Percentiles rank a stretch among this genome's conserved stretches.
phyloP scores from a whole-genome alignment of 164 flowering plant species.

The Annona squamosa region DNA sequence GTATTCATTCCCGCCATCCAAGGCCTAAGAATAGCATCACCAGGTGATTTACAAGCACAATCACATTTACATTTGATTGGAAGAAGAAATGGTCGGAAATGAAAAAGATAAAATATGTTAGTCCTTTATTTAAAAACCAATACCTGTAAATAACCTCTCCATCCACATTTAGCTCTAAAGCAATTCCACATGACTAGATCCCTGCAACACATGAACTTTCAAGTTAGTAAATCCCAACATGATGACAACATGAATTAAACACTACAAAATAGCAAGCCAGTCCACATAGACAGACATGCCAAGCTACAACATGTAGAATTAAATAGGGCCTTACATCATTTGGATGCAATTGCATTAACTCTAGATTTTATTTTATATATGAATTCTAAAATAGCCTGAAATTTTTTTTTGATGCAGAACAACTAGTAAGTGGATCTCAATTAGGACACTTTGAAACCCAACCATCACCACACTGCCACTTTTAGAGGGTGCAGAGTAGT shows the following conservation, averaged over 20 bases:
- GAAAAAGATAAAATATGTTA: background rate
- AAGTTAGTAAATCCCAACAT: background rate
- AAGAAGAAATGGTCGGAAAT: background rate
- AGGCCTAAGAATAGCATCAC: conserved; percentile 33
- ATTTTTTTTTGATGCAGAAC: background rate
- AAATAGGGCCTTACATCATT: background rate
- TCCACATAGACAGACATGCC: background rate
- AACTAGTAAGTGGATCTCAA: background rate
- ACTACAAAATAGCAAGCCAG: background rate
- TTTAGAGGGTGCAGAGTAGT: background rate
- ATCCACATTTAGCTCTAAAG: conserved; percentile 65
- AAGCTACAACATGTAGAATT: background rate
- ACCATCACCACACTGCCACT: no score
- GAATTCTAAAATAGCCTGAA: background rate
- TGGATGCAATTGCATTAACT: background rate
- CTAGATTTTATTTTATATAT: no score
- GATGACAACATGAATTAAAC: background rate
- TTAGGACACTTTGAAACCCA: no score
- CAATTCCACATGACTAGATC: conserved; percentile 51
- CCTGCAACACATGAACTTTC: conserved; percentile 18
- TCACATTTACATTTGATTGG: conserved; percentile 5
- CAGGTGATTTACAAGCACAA: conserved; percentile 1
- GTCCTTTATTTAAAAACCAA: background rate
- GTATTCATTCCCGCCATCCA: conserved; percentile 23
- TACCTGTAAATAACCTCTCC: conserved; percentile 52